phyloP scores from a whole-genome alignment of 1,284 basidiomycete genomes.

The Cryptococcus neoformans region DNA sequence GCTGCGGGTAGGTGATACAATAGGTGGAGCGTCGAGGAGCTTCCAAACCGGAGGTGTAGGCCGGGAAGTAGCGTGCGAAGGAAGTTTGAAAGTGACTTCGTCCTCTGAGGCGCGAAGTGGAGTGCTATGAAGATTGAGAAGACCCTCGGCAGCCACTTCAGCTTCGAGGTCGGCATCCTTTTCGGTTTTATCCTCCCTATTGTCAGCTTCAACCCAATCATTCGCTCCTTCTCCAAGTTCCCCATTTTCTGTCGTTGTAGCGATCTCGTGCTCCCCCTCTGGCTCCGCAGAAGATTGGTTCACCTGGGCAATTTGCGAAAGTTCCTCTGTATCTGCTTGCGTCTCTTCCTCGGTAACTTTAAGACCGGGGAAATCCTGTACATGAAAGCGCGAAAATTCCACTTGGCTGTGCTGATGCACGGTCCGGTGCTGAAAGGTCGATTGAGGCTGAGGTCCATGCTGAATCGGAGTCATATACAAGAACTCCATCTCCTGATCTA shows the following conservation, averaged over 20 bases:
- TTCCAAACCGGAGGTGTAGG: background rate
- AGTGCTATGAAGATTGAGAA: conserved; percentile 16
- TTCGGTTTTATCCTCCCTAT: background rate
- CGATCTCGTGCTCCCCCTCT: background rate
- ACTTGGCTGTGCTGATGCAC: background rate
- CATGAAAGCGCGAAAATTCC: too few relatives aligned
- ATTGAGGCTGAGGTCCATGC: background rate
- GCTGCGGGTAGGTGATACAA: conserved; percentile 1
- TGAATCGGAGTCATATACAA: background rate
- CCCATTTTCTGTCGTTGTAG: conserved; percentile 1
- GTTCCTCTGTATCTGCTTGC: background rate
- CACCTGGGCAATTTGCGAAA: background rate
- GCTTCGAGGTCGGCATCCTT: background rate
- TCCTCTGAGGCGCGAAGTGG: conserved; percentile 9
- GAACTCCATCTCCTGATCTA: background rate
- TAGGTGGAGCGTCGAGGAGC: conserved; percentile 4
- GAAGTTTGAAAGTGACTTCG: background rate
- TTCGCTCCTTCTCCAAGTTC: background rate
- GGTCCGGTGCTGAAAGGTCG: background rate
- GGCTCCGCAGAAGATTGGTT: background rate
- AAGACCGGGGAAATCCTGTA: too few relatives aligned
- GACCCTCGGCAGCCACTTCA: conserved; percentile 13
- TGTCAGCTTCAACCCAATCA: background rate
- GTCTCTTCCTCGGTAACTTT: background rate
- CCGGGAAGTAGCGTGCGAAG: background rate